A percentile compares a stretch with the other conserved stretches of the same genome.
These are phyloP conservation scores for Populus trichocarpa DNA, from an alignment of 441 rosid species.

Conservation along the genomic window DNA sequence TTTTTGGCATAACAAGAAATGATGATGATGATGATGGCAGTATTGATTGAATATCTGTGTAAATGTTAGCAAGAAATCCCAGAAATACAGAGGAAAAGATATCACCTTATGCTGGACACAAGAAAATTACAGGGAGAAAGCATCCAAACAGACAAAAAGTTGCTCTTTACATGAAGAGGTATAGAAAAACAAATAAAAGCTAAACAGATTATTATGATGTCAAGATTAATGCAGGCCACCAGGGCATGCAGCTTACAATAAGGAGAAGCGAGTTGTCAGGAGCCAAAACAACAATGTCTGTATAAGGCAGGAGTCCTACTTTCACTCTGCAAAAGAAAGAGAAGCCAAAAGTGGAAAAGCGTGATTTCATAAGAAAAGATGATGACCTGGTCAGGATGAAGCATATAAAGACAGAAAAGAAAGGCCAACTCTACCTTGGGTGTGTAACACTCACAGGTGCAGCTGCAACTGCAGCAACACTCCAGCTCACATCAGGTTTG, in stretches of 20 bases:
- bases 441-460: constrained; percentile 84
- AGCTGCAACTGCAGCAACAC: constrained; percentile 85
- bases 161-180: not conserved
- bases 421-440: constrained; percentile 55
- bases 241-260: constrained; percentile 59
- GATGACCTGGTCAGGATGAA: constrained; percentile 12
- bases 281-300: constrained; percentile 78
- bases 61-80: not conserved
- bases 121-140: not conserved
- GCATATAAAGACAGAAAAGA: constrained; percentile 7
- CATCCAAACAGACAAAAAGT: not conserved
- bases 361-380: constrained; percentile 8
- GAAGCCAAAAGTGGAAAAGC: constrained; percentile 9
- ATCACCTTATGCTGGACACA: not conserved
- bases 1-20: not conserved
- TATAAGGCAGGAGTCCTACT: constrained; percentile 62
- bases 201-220: not conserved
- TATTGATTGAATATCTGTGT: not conserved
- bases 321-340: constrained; percentile 51
- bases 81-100: not conserved
- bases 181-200: not conserved
- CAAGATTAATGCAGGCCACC: not conserved
- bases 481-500: constrained; percentile 95
- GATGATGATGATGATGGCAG: not conserved
- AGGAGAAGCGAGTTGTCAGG: constrained; percentile 82